Evolutionary conservation across 371 early-diverging fungal species (phyloP).

Genomic region (Syncephalastrum contaminatum): DNA sequence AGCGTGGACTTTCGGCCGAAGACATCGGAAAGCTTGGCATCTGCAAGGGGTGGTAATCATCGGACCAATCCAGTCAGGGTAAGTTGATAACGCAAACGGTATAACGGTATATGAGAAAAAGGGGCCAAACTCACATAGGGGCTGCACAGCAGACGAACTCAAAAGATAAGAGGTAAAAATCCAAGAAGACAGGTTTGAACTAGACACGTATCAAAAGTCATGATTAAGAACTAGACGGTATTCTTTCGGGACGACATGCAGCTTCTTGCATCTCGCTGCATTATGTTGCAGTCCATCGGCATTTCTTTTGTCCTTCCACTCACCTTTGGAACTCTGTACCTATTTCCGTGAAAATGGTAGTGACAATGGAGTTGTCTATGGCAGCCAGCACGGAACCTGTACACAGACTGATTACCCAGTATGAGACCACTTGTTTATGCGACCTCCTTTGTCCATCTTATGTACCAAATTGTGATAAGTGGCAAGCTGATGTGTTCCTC

Average conservation of each 20-base stretch:
- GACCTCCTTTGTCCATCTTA: too few species aligned
- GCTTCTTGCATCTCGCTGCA: background rate
- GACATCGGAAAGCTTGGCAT: constrained; percentile 37
- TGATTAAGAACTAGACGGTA: background rate
- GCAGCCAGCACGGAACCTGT: constrained; percentile 64
- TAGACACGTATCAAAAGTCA: constrained; percentile 5
- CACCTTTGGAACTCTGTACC: constrained; percentile 67
- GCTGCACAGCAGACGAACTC: constrained; percentile 71
- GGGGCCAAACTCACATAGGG: constrained; percentile 52
- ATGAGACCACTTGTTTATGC: too few species aligned
- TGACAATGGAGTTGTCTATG: constrained; percentile 75
- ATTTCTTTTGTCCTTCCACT: background rate
- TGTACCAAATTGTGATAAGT: too few species aligned
- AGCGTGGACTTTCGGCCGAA: constrained; percentile 40
- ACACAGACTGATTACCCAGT: constrained; percentile 25
- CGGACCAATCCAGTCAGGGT: background rate
- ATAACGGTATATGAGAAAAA: background rate
- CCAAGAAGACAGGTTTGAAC: constrained; percentile 60
- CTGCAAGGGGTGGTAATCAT: constrained; percentile 8
- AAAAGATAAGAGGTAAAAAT: constrained; percentile 73
- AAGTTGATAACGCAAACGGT: too few species aligned
- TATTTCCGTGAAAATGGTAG: constrained; percentile 76
- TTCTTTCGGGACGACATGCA: background rate
- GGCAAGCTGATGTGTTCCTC: too few species aligned
- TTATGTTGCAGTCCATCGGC: too few species aligned